Evolutionary conservation across 495 filamentous ascomycete genomes (phyloP), one percentile per base, ranked within the genome.

Genomic region (Ascobolus immersus): DNA sequence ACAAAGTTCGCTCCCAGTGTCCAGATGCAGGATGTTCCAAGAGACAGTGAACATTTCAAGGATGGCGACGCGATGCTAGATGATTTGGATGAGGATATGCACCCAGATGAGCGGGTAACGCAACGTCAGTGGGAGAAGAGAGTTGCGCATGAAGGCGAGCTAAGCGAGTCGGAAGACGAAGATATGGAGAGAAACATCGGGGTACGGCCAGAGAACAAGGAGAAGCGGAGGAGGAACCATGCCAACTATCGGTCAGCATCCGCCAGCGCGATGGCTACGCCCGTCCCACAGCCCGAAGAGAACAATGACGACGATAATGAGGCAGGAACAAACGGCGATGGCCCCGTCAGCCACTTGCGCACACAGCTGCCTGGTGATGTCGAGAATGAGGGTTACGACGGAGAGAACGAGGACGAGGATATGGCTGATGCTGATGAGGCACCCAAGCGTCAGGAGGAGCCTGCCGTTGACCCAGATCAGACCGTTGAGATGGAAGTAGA

Each of bases 11-110:
- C 74, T 0, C 86, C 89, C 1, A 90, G 79, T 0, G 86, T 94
- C 10, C 86, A 93, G 50, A 80, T 92, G 69, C 73, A 74, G 5
- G 81, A 91, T 44, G 75, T 92, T n/a, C 86, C 89, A 2, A 75
- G 77, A 7, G 72, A 69, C 17, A 60, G 65, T 40, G 60, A 67
- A 10, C 42, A 42, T 12, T 62, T 70, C 34, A 79, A 90, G 34
- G 82, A 92, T 27, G 70, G 75, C 18, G 82, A 92, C 28, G 86
- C 76, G n/a, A 67, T 73, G 40, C 58, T 86, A 15, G 79, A 89
- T 41, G 81, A 93, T 45, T 47, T 74, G 2, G 84, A 94, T 35
- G 86, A 86, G 33, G 86, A 93, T 41, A 67, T 82, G 31, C 80
- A 89, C 39, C 73, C 76, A 44, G 89, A 99, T 44, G 63, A 61